Conservation (phyloP, 2,329 filamentous ascomycete species). For the Teratosphaeria destructans region DNA sequence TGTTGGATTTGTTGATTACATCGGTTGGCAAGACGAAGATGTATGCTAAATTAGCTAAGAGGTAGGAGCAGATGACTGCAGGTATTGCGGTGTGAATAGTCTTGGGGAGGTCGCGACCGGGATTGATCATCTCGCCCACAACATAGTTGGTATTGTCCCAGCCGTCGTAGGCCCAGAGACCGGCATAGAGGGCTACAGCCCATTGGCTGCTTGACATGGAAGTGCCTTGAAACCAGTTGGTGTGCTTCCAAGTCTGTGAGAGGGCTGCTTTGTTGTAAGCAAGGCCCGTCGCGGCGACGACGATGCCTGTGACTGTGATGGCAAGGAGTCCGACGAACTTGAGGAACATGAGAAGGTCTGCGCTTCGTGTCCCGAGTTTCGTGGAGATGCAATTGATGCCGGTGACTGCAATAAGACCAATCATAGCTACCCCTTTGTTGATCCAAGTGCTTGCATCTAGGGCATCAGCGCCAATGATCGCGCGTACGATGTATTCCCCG, state of each 20-base stretch:
- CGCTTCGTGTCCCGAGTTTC: constrained; percentile 71
- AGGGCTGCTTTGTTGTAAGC: constrained; percentile 61
- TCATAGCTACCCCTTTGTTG: constrained; percentile 75
- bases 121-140: constrained; percentile 90
- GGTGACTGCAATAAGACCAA: constrained; percentile 66
- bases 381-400: constrained; percentile 86
- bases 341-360: constrained; percentile 91
- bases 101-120: constrained; percentile 75
- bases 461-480: constrained; percentile 75
- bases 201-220: constrained; percentile 70
- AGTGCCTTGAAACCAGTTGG: constrained; percentile 76
- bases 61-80: constrained; percentile 78
- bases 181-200: constrained; percentile 90
- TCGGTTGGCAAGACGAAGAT: constrained; percentile 80
- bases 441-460: constrained; percentile 75
- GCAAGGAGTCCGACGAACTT: constrained; percentile 86
- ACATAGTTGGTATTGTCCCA: constrained; percentile 99
- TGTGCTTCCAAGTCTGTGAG: constrained; percentile 64
- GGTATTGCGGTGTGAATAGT: constrained; percentile 97
- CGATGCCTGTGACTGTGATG: constrained; percentile 76
- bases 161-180: constrained; percentile 94
- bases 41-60: constrained; percentile 86
- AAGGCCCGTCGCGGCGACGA: constrained; percentile 78
- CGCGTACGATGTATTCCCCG: constrained; percentile 90
- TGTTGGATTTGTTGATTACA: constrained; percentile 78